Base-by-base conservation (phyloP, 805 yeast species). In the Metschnikowia rubicola region DNA sequence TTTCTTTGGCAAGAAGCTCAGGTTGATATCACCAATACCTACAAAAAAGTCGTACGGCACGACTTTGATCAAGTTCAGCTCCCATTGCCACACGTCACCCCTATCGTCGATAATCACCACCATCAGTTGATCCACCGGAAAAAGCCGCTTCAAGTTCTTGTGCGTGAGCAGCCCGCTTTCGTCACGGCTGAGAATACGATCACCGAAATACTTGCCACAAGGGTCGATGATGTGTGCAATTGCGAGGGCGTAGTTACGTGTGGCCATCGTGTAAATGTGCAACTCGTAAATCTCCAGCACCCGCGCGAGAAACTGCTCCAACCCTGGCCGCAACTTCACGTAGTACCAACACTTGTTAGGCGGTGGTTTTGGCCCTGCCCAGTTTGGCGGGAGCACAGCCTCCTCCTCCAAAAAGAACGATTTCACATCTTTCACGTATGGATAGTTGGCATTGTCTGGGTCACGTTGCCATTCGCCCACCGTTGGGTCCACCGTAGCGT, bases 41-140 rank as follows among this genome's bases (percentile, higher is more conserved):
- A 91, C 96, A 59, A 94, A 94, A 59, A 94, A 94, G 63, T 88
- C 96, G 64, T 89, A 94, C 0, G 99, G 99, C 2, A 90, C 86
- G 5, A 92, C 98, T 66, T 92, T 88, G 48, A 94, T 81, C 57
- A 94, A 70, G 62, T 94, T 91, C 10, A 86, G 83, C 55, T 89
- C 87, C 99, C 99, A 94, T 60, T 87, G 88, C 99, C 99, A 94
- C 17, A 94, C 99, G 65, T 94, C 99, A 3, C 97, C 99, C 63
- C 99, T 79, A 65, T 94, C 99, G 65, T 94, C 99, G 50, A 94
- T 94, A 39, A 94, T 84, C 2, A 88, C 94, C 30, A 94, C 99
- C 96, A 94, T 86, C 13, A 96, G 85, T 21, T 96, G 96, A 55
- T 92, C 96, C 2, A 92, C 96, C 0, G 99, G 99, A 59, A 94